Percentiles rank a stretch among this genome's conserved stretches.
Evolutionary conservation across 2,329 filamentous ascomycete genomes (phyloP).

Genomic region (Verticillium isaacii): DNA sequence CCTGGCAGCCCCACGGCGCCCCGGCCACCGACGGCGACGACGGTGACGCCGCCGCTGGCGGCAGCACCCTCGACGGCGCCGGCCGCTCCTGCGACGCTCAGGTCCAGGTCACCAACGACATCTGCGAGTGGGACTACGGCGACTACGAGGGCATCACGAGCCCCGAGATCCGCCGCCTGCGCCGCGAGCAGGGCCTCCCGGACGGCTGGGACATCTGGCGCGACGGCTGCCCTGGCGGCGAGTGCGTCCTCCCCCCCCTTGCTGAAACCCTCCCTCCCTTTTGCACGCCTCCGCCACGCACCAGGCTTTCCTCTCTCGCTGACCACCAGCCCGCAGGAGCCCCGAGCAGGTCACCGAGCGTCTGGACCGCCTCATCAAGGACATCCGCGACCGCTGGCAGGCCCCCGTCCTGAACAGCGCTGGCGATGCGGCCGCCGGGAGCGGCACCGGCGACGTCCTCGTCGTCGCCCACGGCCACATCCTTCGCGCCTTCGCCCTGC

Average conservation of each 20-base stretch:
- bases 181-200: constrained; percentile 50
- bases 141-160: constrained; percentile 80
- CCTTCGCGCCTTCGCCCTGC: constrained; percentile 78
- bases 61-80: constrained; percentile 20
- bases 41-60: constrained; percentile 12
- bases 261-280: too few relatives aligned
- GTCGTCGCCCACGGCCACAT: constrained; percentile 91
- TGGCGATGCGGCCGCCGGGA: constrained; percentile 26
- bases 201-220: constrained; percentile 79
- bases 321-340: constrained; percentile 37
- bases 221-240: constrained; percentile 82
- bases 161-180: constrained; percentile 57
- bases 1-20: constrained; percentile 58
- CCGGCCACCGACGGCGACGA: constrained; percentile 4
- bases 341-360: constrained; percentile 68
- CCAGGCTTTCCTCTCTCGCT: not conserved
- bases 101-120: constrained; percentile 64
- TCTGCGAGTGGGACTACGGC: constrained; percentile 86
- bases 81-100: constrained; percentile 49
- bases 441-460: constrained; percentile 31
- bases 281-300: too few relatives aligned
- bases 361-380: constrained; percentile 69
- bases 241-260: constrained; percentile 49
- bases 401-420: constrained; percentile 48
- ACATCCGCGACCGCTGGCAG: constrained; percentile 67